Base-by-base conservation (phyloP, 73 alveolate species). In the Paramecium primaurelia region DNA sequence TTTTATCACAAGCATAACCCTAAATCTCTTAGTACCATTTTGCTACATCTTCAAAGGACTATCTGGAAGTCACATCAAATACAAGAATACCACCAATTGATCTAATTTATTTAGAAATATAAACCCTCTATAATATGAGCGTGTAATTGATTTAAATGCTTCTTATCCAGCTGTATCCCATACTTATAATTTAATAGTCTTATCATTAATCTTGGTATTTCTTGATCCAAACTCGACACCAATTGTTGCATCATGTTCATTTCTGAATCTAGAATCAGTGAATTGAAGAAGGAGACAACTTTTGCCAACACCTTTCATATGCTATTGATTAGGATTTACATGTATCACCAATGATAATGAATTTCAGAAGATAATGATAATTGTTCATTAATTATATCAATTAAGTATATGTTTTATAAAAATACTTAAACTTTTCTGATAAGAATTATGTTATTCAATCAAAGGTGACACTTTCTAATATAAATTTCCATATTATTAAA, bases 151-250 rank as follows among this genome's bases (percentile, higher is more conserved):
- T 80, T 64, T 80, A 45, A 42, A 80, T 32, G 77, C 34, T 44
- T 80, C 91, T n/a, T 80, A 80, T 8, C 91, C 91, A 11, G 91
- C 75, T 10, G 87, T 73, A 40, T 73, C 87, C 87, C 87, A 73
- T 3, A 73, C 32, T 4, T 73, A 38, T 20, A 73, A 36, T 28
- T 73, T 36, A 14, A 73, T 73, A n/a, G n/a, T 40, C 22, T 73
- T 32, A 16, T 73, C 64, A 16, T 38, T 38, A 12, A 73, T 37
- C 40, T 32, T 32, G 14, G 47, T 73, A 8, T 73, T 9, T 73
- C 94, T 95, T 22, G 93, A 77, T 16, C 97, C 97, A 49, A 95
- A 95, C 71, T 93, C 97, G 18, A 94, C 95, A 3, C 95, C 95
- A 11, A 95, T 93, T 16, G 97, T 95, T 9, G 93, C 87, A 68